Base-by-base conservation (phyloP, 306 rosid genomes). In the Vachellia collinsii region DNA sequence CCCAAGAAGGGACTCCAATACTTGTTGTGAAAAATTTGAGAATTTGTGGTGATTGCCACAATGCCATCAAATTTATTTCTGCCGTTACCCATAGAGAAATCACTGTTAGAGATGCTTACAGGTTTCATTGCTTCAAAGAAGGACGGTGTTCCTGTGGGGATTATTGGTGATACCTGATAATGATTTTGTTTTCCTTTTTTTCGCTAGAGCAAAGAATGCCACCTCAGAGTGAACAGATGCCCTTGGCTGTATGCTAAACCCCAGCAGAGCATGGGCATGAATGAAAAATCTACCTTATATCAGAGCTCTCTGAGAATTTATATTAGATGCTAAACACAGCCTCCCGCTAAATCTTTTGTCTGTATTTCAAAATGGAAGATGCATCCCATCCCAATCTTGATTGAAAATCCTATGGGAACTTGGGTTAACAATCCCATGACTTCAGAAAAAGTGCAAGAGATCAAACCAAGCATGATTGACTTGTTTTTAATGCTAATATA, bases 21-120 rank as follows among this genome's bases (percentile, higher is more conserved):
- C 86, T 89, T 80, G 92, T 91, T 71, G 89, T 90, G 87, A 94
- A 90, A 86, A 92, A 94, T 83, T 88, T 92, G 71, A 84, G 98
- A 79, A 94, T 92, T 44, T 91, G 98, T 79, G 89, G 95, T 72
- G 97, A 94, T 83, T 94, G 97, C 77, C 98, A 94, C 84, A 94
- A 86, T 37, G 94, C 95, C 47, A 88, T 92, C 76, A 92, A 92
- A 76, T 87, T 78, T 78, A 89, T 94, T 63, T 91, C 98, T 9
- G 84, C 82, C 44, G 77, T 88, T 76, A 70, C 88, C 19, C 85
- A 88, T 43, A 87, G 98, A 83, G 93, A 92, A 87, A 92, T 94
- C 81, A 89, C 94, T 16, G 88, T 92, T 78, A 92, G 94, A 80
- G 97, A 92, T 80, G 44, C 89, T 70, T 89, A 90, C 64, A 84